phyloP scores from a whole-genome alignment of 2,329 filamentous ascomycete species.

The Talaromyces sp. region DNA sequence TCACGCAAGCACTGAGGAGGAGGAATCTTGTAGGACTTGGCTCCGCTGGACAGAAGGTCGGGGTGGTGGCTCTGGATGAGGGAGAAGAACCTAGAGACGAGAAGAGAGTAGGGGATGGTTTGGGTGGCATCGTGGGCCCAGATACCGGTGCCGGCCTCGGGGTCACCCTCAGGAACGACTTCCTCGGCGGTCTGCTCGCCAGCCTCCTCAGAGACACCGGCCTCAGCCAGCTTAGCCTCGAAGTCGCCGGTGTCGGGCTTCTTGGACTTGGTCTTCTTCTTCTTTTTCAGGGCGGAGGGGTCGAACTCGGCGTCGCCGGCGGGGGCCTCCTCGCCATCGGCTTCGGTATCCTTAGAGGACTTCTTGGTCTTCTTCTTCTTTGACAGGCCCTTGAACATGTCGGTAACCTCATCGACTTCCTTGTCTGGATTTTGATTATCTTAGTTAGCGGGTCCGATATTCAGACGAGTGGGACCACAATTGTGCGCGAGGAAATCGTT shows the following conservation, averaged over 20 bases:
- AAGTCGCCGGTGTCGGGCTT: conserved; percentile 66
- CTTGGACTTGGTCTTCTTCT: conserved; percentile 67
- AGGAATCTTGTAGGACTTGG: conserved; percentile 98
- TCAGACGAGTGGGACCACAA: conserved; percentile 55
- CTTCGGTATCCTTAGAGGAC: conserved; percentile 58
- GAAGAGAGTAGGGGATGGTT: conserved; percentile 78
- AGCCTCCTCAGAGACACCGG: conserved; percentile 61
- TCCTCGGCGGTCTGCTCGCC: conserved; percentile 59
- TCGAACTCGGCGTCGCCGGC: conserved; percentile 65
- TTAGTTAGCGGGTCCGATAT: conserved; percentile 20
- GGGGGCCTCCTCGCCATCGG: conserved; percentile 54
- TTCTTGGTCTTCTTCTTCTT: conserved; percentile 74
- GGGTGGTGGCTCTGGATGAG: conserved; percentile 95
- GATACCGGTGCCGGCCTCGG: conserved; percentile 85
- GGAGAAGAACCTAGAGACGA: conserved; percentile 91
- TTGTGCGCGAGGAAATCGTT: conserved; percentile 38
- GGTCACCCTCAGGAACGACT: conserved; percentile 69
- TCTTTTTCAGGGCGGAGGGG: conserved; percentile 74
- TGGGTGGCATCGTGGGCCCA: conserved; percentile 81
- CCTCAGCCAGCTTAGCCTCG: conserved; percentile 67
- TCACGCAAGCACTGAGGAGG: conserved; percentile 98
- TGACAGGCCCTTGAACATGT: conserved; percentile 68
- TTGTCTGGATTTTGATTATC: conserved; percentile 46
- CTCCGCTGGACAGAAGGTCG: conserved; percentile 84
- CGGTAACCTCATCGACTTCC: conserved; percentile 66